A percentile compares a stretch with the other conserved stretches of the same genome.
Evolutionary conservation across 257 asterid species (phyloP).

Genomic region (Voacanga thouarsii): DNA sequence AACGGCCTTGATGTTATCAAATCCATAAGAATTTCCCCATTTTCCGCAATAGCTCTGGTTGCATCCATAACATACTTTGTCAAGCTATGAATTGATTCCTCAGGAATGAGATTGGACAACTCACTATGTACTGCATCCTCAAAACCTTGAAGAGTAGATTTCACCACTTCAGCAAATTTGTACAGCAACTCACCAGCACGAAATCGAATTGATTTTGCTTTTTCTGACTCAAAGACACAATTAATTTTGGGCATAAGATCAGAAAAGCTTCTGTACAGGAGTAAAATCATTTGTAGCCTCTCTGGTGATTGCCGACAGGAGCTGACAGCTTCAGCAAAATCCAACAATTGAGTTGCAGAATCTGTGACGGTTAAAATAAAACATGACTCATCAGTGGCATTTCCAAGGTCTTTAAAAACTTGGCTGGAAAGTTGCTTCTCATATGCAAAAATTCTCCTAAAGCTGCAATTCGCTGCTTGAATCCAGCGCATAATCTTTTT

Average conservation of each 20-base stretch:
- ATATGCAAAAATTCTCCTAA: conserved; percentile 34
- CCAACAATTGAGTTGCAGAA: conserved; percentile 36
- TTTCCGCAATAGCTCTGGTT: conserved; percentile 33
- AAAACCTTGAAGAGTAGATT: conserved; percentile 41
- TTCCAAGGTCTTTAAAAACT: conserved; percentile 36
- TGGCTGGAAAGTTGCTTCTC: conserved; percentile 41
- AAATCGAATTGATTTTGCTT: conserved; percentile 29
- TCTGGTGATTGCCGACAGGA: conserved; percentile 41
- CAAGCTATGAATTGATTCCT: conserved; percentile 50
- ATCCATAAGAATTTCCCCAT: conserved; percentile 37
- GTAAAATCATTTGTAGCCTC: conserved; percentile 41
- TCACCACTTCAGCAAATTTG: conserved; percentile 42
- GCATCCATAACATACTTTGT: conserved; percentile 49
- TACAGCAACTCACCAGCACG: conserved; percentile 35
- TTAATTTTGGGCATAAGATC: conserved; percentile 42
- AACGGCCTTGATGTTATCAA: conserved; percentile 41
- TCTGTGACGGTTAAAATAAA: conserved; percentile 40
- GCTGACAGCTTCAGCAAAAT: conserved; percentile 49
- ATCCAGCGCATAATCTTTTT: conserved; percentile 46
- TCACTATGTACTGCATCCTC: conserved; percentile 42
- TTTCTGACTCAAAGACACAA: conserved; percentile 34
- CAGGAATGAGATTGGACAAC: conserved; percentile 36
- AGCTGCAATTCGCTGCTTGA: conserved; percentile 32
- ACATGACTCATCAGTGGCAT: conserved; percentile 32
- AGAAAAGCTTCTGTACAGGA: conserved; percentile 38